phyloP scores from a whole-genome alignment of 1,284 basidiomycete genomes.

The Ustilago bromivora region DNA sequence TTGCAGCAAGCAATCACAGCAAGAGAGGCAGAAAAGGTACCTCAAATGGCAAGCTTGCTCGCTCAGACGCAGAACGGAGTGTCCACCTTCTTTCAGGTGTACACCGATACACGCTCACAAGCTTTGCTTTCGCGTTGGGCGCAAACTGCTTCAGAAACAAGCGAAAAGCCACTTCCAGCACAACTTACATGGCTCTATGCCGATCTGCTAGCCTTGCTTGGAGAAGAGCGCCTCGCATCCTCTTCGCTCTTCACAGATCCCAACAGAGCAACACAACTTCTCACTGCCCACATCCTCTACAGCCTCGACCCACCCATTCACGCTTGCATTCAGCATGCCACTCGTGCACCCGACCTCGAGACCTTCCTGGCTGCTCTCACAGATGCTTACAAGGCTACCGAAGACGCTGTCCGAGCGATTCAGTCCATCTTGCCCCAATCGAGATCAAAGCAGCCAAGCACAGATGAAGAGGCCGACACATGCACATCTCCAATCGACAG shows the following conservation, averaged over 20 bases:
- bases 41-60: slow-evolving; percentile 28
- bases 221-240: slow-evolving; percentile 47
- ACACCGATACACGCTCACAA: slow-evolving; percentile 32
- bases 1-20: slow-evolving; percentile 28
- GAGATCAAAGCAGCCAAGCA: background rate
- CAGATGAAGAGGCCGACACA: slow-evolving; percentile 15
- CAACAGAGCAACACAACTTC: slow-evolving; percentile 26
- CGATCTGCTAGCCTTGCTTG: slow-evolving; percentile 44
- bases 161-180: slow-evolving; percentile 22
- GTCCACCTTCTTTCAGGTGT: slow-evolving; percentile 31
- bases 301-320: slow-evolving; percentile 43
- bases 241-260: slow-evolving; percentile 39
- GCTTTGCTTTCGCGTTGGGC: slow-evolving; percentile 31
- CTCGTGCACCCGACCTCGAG: slow-evolving; percentile 29
- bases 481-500: slow-evolving; percentile 23
- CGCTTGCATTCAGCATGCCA: slow-evolving; percentile 22
- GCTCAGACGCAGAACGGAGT: slow-evolving; percentile 22
- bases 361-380: slow-evolving; percentile 26
- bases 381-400: slow-evolving; percentile 34
- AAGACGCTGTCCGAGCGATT: slow-evolving; percentile 29
- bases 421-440: slow-evolving; percentile 23
- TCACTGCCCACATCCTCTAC: slow-evolving; percentile 25
- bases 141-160: slow-evolving; percentile 24
- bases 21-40: slow-evolving; percentile 18
- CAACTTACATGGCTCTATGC: slow-evolving; percentile 30